phyloP scores from a whole-genome alignment of 371 early-diverging fungal genomes.

The Mucor irregularis region DNA sequence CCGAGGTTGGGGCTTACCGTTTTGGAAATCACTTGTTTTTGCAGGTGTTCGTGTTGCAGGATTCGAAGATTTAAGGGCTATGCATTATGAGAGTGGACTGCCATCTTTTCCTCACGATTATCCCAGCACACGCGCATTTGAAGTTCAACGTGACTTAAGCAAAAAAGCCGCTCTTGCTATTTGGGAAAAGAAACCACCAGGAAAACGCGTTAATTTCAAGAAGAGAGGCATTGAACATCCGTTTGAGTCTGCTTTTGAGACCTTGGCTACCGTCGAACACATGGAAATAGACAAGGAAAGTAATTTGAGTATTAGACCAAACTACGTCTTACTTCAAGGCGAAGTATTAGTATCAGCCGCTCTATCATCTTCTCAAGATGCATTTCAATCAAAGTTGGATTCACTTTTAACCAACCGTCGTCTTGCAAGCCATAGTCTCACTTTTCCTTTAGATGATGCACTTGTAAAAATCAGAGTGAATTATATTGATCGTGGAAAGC shows the following conservation, averaged over 20 bases:
- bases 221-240: constrained; percentile 65
- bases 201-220: constrained; percentile 71
- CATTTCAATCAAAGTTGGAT: not conserved
- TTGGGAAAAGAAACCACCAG: constrained; percentile 65
- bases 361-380: not conserved
- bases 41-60: constrained; percentile 86
- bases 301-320: constrained; percentile 8
- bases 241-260: constrained; percentile 61
- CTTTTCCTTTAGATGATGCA: constrained; percentile 14
- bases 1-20: constrained; percentile 76
- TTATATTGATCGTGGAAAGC: constrained; percentile 52
- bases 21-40: constrained; percentile 90
- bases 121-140: constrained; percentile 61
- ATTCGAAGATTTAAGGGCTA: constrained; percentile 52
- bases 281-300: constrained; percentile 11
- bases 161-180: constrained; percentile 34
- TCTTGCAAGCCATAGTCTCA: not conserved
- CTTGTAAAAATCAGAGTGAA: constrained; percentile 52
- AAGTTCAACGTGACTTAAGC: constrained; percentile 9
- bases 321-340: constrained; percentile 12
- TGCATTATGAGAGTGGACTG: constrained; percentile 58
- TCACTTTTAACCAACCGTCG: constrained; percentile 3
- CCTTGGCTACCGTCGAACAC: constrained; percentile 1
- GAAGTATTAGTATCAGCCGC: not conserved
- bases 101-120: constrained; percentile 64